These are phyloP conservation scores for Sisymbrium altissimum DNA, from an alignment of 345 rosid genomes.

Conservation along the genomic window DNA sequence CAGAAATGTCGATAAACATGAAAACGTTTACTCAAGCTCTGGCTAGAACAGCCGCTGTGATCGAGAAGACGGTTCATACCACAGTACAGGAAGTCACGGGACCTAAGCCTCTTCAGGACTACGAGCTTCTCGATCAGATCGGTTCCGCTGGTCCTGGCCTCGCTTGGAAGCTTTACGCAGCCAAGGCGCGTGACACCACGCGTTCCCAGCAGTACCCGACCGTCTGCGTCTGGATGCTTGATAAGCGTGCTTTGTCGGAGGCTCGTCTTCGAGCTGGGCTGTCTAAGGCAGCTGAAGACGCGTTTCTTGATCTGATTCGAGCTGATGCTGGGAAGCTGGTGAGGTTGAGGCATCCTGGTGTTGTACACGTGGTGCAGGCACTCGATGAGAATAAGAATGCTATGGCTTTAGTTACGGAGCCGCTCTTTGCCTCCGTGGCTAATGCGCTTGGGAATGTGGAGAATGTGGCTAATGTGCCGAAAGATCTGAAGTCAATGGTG, in stretches of 20 bases:
- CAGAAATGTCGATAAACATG: constrained; percentile 85
- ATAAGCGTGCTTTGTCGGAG: constrained; percentile 77
- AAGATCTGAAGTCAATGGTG: constrained; percentile 88
- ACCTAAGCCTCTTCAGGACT: constrained; percentile 87
- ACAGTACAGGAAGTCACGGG: constrained; percentile 99
- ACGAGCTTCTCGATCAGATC: constrained; percentile 91
- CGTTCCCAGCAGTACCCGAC: constrained; percentile 84
- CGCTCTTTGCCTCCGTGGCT: constrained; percentile 85
- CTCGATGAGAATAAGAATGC: constrained; percentile 90
- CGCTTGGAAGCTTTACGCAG: constrained; percentile 86
- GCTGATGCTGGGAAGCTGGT: constrained; percentile 83
- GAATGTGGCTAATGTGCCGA: constrained; percentile 73
- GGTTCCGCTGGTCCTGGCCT: constrained; percentile 99
- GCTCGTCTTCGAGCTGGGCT: constrained; percentile 72
- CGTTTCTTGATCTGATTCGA: constrained; percentile 75
- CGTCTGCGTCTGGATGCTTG: constrained; percentile 95
- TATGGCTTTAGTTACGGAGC: constrained; percentile 97
- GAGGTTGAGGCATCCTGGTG: constrained; percentile 93
- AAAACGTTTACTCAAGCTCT: constrained; percentile 84
- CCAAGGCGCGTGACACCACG: constrained; percentile 66
- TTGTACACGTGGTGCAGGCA: constrained; percentile 94
- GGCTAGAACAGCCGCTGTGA: constrained; percentile 95
- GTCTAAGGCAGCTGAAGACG: constrained; percentile 81
- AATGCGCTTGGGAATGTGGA: constrained; percentile 87
- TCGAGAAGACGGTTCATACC: constrained; percentile 92